Percentiles rank a stretch among this genome's conserved stretches.
Conservation (phyloP, 106 monocot species). For the Allium fistulosum region DNA sequence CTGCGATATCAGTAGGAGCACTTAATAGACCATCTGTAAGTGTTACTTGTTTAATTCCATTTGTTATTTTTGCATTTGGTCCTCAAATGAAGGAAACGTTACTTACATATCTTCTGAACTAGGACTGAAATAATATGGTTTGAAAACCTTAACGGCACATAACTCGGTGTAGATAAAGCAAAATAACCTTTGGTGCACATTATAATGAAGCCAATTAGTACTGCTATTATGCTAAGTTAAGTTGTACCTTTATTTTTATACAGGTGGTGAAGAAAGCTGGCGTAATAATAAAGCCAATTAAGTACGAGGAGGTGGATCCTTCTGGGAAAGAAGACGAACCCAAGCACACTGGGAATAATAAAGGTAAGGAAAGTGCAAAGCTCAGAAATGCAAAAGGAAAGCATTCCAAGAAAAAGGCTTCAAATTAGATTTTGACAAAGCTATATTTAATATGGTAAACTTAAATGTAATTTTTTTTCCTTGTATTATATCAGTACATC, state of each 20-base stretch:
- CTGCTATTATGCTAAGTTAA: no score
- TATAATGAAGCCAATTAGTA: no score
- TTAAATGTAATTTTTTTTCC: no score
- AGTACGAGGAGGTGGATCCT: slow-evolving; percentile 69
- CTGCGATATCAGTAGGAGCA: slow-evolving; percentile 59
- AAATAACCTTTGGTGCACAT: not conserved
- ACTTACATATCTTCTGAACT: no score
- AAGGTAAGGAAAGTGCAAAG: slow-evolving; percentile 16
- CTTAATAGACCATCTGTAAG: slow-evolving; percentile 83
- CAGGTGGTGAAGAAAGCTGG: slow-evolving; percentile 73
- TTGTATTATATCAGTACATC: no score
- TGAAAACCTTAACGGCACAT: no score
- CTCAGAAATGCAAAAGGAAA: slow-evolving; percentile 8
- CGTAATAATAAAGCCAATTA: slow-evolving; percentile 56
- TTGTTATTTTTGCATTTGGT: not conserved
- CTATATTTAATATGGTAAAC: no score
- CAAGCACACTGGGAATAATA: slow-evolving; percentile 7
- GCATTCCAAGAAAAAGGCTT: not conserved
- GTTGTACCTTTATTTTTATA: not conserved
- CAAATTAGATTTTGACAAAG: no score
- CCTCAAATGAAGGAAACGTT: no score
- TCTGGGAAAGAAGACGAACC: slow-evolving; percentile 40
- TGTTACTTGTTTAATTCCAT: slow-evolving; percentile 3
- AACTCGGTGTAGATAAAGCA: not conserved
- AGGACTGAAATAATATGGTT: no score